Base-by-base conservation (phyloP, 163 green algal species). In the Picocystis sp. region DNA sequence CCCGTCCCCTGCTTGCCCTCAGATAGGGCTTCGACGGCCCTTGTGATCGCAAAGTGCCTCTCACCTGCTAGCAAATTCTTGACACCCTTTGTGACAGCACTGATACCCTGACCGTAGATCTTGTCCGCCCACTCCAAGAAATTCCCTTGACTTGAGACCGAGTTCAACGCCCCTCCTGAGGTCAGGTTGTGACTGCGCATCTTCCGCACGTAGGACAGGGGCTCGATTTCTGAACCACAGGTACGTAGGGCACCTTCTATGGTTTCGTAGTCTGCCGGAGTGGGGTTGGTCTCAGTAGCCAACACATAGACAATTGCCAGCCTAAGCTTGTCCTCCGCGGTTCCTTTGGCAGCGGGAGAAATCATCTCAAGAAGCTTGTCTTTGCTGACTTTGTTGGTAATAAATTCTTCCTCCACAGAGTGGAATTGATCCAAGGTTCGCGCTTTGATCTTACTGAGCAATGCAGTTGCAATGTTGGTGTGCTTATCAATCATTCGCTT, bases 401-500 rank as follows among this genome's bases (percentile, higher is more conserved):
- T 60, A 48, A 87, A 61, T 33, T 92, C 76, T 65, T 77, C 70
- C 29, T 78, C 70, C 19, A 63, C 38, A 8, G 53, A 48, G 41
- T 49, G 70, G 50, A 65, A 81, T 13, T 53, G 61, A 51, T 81
- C 72, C 17, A 81, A 34, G 21, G 25, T 23, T 12, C 89, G 71
- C 11, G 56, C 62, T 72, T 95, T 95, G 76, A 99, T 99, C 25
- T 75, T 63, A 9, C 58, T 55, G 43, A 99, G 75, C 49, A 99
- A 71, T 11, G 69, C 54, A 12, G 80, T 93, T 15, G 82, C 81
- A 42, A 99, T 76, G 76, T 93, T 95, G 58, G 89, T 95, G 81
- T 99, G 91, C 75, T 96, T 97, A 76, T 99, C 91, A 24, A 99
- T 82, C 21, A 82, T 67, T 52, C 83, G 72, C 67, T 96, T 96